Base-by-base conservation (phyloP, 495 filamentous ascomycete genomes). In the Podospora sp. region DNA sequence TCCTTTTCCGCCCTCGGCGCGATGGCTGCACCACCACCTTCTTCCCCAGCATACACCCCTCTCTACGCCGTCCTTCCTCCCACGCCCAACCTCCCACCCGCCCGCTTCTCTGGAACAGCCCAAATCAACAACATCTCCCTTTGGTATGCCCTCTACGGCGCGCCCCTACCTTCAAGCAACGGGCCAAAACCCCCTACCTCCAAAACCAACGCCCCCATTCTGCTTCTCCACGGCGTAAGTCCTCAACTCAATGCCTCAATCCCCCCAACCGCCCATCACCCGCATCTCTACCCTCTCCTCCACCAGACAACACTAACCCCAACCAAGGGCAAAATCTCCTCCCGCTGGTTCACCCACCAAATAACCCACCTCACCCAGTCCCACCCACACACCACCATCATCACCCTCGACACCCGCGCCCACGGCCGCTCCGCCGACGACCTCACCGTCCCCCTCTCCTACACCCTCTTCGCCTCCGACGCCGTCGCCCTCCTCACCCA, bases 41-140 rank as follows among this genome's bases (percentile, higher is more conserved):
- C 53, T 57, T 24, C 53, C 53, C 22, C 22, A 27, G 18, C 53
- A 7, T 57, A 25, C 26, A 27, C 26, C 4, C 53, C 53, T 9
- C 53, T 57, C 53, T 57, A 57, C 21, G 26, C 22, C 22, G 22
- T 21, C 53, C 53, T 57, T 81, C 82, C 16, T 65, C 63, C 35
- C 35, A 46, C 60, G 9, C 29, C 58, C 25, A 18, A 29, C 4
- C 58, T 60, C 58, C 58, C 58, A n/a, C 58, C 58, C 6, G 60
- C 60, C 33, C 29, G 36, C 21, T 62, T 62, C 26, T 22, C 18
- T 5, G 60, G 60, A 8, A 62, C 35, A 18, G 60, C 60, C 35
- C n/a, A 9, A n/a, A 49, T 62, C n/a, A 62, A 62, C 60, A 62
- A 62, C 60, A 62, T 62, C 35, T 12, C 18, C 21, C 60, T 62